Evolutionary conservation across 139 green algal species (phyloP).

Genomic region (Trebouxia sp.): DNA sequence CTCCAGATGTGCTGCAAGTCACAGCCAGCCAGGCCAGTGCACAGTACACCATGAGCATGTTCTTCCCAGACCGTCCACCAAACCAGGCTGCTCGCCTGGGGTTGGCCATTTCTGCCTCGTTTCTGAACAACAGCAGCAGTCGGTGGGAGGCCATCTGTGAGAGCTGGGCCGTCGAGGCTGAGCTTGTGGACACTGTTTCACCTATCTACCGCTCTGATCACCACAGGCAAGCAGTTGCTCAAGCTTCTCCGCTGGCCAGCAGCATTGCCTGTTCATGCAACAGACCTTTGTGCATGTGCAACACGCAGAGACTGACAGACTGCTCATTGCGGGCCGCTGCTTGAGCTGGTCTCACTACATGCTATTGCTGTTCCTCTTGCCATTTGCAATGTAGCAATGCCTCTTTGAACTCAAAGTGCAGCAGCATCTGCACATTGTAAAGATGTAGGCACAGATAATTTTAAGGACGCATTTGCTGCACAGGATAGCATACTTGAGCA

Average conservation of each 20-base stretch:
- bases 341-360: too few relatives aligned
- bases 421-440: too few relatives aligned
- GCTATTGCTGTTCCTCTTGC: too few relatives aligned
- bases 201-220: constrained; percentile 60
- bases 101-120: constrained; percentile 54
- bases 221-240: not conserved
- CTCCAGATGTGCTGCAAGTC: constrained; percentile 78
- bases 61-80: constrained; percentile 46
- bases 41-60: constrained; percentile 34
- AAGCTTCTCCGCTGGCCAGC: not conserved
- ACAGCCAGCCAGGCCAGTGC: constrained; percentile 30
- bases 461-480: not conserved
- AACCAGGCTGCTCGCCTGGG: constrained; percentile 45
- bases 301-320: too few relatives aligned
- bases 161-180: constrained; percentile 59
- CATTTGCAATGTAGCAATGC: too few relatives aligned
- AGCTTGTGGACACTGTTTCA: constrained; percentile 54
- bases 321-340: too few relatives aligned
- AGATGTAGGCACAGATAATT: too few relatives aligned
- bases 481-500: not conserved
- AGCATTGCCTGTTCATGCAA: not conserved
- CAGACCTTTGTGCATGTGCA: too few relatives aligned
- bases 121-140: constrained; percentile 77
- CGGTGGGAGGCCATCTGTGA: constrained; percentile 79
- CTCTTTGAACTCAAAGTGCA: too few relatives aligned